Evolutionary conservation across 176 grass and related monocot genomes (phyloP), one percentile per base, ranked within the genome.

Genomic region (Urochloa ruziziensis): DNA sequence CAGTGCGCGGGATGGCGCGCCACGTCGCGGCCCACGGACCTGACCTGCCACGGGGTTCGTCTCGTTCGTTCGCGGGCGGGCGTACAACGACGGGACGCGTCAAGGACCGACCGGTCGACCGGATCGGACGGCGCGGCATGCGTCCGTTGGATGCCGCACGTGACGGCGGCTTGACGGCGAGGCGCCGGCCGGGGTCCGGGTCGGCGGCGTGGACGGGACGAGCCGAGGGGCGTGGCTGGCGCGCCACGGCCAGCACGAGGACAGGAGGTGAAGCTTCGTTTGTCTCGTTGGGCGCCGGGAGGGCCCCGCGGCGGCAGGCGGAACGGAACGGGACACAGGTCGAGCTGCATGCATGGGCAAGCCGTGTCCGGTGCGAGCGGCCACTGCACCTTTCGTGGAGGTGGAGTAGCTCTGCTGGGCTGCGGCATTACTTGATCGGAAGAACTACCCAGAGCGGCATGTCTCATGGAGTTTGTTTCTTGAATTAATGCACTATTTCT

Each of bases 201-300:
- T 16, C 15, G 16, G 62, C 23, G 66, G 65, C 65, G 23, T 3
- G 37, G 11, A 12, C 65, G 21, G 34, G n/a, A n/a, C n/a, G n/a
- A n/a, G 35, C 21, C 43, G 43, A 46, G 43, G 36, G n/a, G 11
- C 39, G 42, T 23, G 67, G n/a, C 1, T 23, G 37, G 15, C 11
- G 37, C 23, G 12, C 30, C 42, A 7, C 10, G 35, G 68, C 14
- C 42, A 47, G 82, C 90, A 83, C 86, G 2, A 69, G 24, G 23
- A 78, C 90, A 83, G 78, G 2, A 69, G 56, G 27, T 1, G 83
- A 68, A 77, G 62, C 51, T 48, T 47, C 83, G 43, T 17, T 69
- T 84, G 74, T 78, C 49, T 25, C 28, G 5, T 43, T 30, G 60
- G 60, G 39, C 10, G 14, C 21, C 10, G n/a, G n/a, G n/a, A n/a